Base-by-base conservation (phyloP, 352 stramenopile genomes). In the Phytophthora melonis region DNA sequence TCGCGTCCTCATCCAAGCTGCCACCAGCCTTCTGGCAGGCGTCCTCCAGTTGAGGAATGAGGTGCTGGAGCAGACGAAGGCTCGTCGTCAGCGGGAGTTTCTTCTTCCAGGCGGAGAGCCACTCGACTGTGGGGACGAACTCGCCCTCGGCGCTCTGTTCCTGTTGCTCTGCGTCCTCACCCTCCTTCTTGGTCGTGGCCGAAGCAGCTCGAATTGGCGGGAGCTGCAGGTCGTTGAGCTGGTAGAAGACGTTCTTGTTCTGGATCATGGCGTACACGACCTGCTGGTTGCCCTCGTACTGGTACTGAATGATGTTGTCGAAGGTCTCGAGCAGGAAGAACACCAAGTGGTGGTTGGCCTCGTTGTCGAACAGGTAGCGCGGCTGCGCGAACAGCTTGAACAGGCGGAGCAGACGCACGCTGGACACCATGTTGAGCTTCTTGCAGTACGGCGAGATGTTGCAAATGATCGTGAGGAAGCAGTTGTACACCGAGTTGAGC, bases 271-370 rank as follows among this genome's bases (percentile, higher is more conserved):
- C 96, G 80, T 99, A 99, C 11, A 99, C 88, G 30, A 99, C 86
- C 75, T 99, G 97, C 55, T 98, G 88, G 81, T 99, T 99, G 58
- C 97, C 97, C 54, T 92, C 83, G 73, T 94, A 95, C 80, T 99
- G 98, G 72, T 99, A 99, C 88, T 99, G 98, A 72, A 99, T 98
- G 58, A 99, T 98, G 82, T 99, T 99, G 84, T 99, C 98, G 76
- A 99, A 99, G 5, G 98, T 96, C 81, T 99, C 97, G 34, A 99
- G 84, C 50, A 99, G 71, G 47, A 99, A 95, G 27, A 97, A 98
- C 25, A 99, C 88, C 62, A 99, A 92, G 54, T 95, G 86, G 75
- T 99, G 93, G 65, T 99, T 99, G 18, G 95, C 96, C 66, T 99
- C 97, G 58, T 97, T 96, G 67, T 97, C 92, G 68, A 99, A 99